These are phyloP conservation scores for Nemophila menziesii DNA, from an alignment of 257 asterid genomes.

Conservation along the genomic window DNA sequence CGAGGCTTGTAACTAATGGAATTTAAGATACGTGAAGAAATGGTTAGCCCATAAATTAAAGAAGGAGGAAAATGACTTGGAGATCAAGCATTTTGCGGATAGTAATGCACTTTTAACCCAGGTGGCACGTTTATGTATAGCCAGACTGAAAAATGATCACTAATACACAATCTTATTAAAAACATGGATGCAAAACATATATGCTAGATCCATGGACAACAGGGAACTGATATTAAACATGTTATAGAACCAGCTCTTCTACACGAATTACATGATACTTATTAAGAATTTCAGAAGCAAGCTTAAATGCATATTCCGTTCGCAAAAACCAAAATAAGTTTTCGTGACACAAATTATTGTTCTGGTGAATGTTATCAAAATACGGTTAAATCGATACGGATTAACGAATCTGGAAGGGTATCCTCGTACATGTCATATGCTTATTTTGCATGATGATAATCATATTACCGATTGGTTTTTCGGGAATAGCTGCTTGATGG, in stretches of 20 bases:
- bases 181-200: conserved; percentile 65
- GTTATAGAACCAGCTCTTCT: conserved; percentile 79
- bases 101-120: conserved; percentile 39
- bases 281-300: conserved; percentile 50
- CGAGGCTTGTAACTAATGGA: conserved; percentile 64
- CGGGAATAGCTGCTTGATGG: conserved; percentile 70
- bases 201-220: conserved; percentile 29
- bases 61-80: conserved; percentile 89
- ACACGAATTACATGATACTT: conserved; percentile 54
- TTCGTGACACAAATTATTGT: conserved; percentile 39
- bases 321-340: no score
- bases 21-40: conserved; percentile 65
- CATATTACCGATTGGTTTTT: conserved; percentile 78
- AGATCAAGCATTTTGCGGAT: conserved; percentile 63
- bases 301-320: conserved; percentile 51
- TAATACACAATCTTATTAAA: conserved; percentile 70
- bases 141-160: conserved; percentile 90
- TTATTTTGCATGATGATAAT: conserved; percentile 52
- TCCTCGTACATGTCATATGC: conserved; percentile 46
- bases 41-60: conserved; percentile 84
- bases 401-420: conserved; percentile 48
- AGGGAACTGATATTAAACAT: conserved; percentile 45
- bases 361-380: conserved; percentile 43
- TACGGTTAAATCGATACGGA: conserved; percentile 70
- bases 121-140: conserved; percentile 50